Percentiles rank a stretch among this genome's conserved stretches.
These are phyloP conservation scores for Cyberlindnera xylosilytica DNA, from an alignment of 805 yeast genomes.

Conservation along the genomic window DNA sequence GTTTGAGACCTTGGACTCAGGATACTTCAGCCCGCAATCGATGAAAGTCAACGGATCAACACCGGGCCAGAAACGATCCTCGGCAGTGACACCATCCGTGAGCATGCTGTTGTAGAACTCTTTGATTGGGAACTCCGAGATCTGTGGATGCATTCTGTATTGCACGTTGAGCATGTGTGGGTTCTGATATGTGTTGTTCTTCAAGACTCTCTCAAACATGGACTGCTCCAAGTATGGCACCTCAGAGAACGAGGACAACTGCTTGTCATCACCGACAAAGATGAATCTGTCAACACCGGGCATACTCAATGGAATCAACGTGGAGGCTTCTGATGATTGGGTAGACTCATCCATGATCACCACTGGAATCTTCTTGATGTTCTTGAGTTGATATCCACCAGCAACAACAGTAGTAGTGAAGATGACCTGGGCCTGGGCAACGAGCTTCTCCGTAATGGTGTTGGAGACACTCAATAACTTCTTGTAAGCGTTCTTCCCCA, in stretches of 20 bases:
- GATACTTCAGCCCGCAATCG: slow-evolving; percentile 48
- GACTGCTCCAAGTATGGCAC: slow-evolving; percentile 66
- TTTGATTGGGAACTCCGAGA: slow-evolving; percentile 55
- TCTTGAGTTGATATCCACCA: slow-evolving; percentile 61
- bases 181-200: slow-evolving; percentile 55
- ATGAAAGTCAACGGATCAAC: slow-evolving; percentile 59
- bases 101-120: slow-evolving; percentile 48
- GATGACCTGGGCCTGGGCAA: slow-evolving; percentile 65
- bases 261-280: slow-evolving; percentile 75
- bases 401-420: slow-evolving; percentile 73
- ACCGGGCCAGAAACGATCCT: slow-evolving; percentile 43
- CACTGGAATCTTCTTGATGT: slow-evolving; percentile 59
- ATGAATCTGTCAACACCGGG: slow-evolving; percentile 64
- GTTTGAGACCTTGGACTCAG: slow-evolving; percentile 48
- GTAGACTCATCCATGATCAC: slow-evolving; percentile 80
- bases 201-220: slow-evolving; percentile 61
- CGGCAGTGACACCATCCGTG: slow-evolving; percentile 56
- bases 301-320: slow-evolving; percentile 68
- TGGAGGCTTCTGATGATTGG: slow-evolving; percentile 70
- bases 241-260: slow-evolving; percentile 67
- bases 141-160: slow-evolving; percentile 65
- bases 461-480: slow-evolving; percentile 45
- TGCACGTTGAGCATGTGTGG: slow-evolving; percentile 71
- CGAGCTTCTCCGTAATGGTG: slow-evolving; percentile 44
- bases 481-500: slow-evolving; percentile 45